Conservation (phyloP, 352 stramenopile genomes). For the Globisporangium cylindrosporum region DNA sequence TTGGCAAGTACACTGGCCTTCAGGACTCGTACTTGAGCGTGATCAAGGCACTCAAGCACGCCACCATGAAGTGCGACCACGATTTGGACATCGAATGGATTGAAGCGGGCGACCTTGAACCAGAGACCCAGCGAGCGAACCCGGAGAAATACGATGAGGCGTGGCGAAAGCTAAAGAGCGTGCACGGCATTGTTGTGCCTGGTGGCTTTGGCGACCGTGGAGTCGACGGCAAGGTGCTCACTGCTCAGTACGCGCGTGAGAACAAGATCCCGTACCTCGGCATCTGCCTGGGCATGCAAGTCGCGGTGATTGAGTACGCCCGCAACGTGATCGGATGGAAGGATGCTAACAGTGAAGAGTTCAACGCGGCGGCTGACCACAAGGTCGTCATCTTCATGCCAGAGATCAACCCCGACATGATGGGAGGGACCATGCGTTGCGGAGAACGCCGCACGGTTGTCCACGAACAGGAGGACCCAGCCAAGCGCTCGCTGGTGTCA, state of each 20-base stretch:
- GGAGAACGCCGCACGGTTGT: slow-evolving; percentile 95
- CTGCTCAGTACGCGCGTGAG: slow-evolving; percentile 94
- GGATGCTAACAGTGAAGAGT: slow-evolving; percentile 96
- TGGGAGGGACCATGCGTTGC: slow-evolving; percentile 99
- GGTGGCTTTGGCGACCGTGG: slow-evolving; percentile 98
- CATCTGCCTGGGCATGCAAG: slow-evolving; percentile 97
- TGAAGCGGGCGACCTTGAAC: slow-evolving; percentile 95
- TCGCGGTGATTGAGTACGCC: slow-evolving; percentile 96
- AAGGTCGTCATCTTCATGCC: slow-evolving; percentile 99
- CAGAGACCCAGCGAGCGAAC: slow-evolving; percentile 68
- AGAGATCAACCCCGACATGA: slow-evolving; percentile 97
- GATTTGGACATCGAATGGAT: slow-evolving; percentile 98
- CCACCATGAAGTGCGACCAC: slow-evolving; percentile 91
- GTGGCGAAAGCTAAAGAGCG: slow-evolving; percentile 92
- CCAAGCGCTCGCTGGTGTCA: slow-evolving; percentile 85
- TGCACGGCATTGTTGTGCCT: slow-evolving; percentile 96
- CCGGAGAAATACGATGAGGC: slow-evolving; percentile 73
- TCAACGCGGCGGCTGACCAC: slow-evolving; percentile 82
- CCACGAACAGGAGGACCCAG: slow-evolving; percentile 76
- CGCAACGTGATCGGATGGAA: slow-evolving; percentile 92
- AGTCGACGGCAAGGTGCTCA: slow-evolving; percentile 97
- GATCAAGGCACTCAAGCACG: slow-evolving; percentile 96
- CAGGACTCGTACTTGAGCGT: slow-evolving; percentile 99
- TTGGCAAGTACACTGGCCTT: slow-evolving; percentile 99
- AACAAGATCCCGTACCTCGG: slow-evolving; percentile 96